Evolutionary conservation across 495 filamentous ascomycete species (phyloP).

Genomic region (Aspergillus olivimuriae): DNA sequence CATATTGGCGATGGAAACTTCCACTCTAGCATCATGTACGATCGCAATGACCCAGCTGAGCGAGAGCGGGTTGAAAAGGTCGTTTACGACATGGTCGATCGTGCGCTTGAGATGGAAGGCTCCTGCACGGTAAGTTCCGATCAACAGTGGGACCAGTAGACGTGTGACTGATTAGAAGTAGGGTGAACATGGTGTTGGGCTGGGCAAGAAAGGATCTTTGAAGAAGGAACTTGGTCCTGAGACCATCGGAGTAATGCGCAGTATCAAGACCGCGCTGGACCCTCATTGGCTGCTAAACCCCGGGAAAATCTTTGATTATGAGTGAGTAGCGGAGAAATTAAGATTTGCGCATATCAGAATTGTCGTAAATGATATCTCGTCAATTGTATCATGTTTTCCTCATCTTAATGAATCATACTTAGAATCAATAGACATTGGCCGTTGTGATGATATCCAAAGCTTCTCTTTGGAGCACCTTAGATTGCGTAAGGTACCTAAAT

Average conservation of each 20-base stretch:
- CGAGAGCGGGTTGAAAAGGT: conserved; percentile 66
- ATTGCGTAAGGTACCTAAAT: too few species aligned
- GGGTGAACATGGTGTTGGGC: conserved; percentile 84
- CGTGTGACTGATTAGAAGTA: conserved; percentile 17
- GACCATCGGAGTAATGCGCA: conserved; percentile 79
- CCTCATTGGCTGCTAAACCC: conserved; percentile 89
- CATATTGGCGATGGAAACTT: conserved; percentile 92
- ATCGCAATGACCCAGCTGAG: conserved; percentile 59
- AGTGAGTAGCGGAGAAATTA: conserved; percentile 9
- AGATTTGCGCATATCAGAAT: too few species aligned
- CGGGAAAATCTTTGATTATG: conserved; percentile 74
- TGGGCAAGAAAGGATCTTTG: conserved; percentile 79
- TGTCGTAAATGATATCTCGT: too few species aligned
- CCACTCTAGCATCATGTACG: conserved; percentile 84
- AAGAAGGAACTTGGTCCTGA: conserved; percentile 75
- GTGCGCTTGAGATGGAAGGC: conserved; percentile 87
- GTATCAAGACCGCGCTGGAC: conserved; percentile 78
- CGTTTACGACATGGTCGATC: conserved; percentile 81
- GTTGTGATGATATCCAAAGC: too few species aligned
- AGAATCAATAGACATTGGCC: too few species aligned
- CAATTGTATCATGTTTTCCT: too few species aligned
- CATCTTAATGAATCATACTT: too few species aligned
- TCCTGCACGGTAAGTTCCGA: conserved; percentile 60
- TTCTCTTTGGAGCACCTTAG: too few species aligned
- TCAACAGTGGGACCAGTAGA: neutral